Percentiles rank a stretch among this genome's conserved stretches.
Conservation (phyloP, 202 grass and related monocot species). For the Panicum hallii region DNA sequence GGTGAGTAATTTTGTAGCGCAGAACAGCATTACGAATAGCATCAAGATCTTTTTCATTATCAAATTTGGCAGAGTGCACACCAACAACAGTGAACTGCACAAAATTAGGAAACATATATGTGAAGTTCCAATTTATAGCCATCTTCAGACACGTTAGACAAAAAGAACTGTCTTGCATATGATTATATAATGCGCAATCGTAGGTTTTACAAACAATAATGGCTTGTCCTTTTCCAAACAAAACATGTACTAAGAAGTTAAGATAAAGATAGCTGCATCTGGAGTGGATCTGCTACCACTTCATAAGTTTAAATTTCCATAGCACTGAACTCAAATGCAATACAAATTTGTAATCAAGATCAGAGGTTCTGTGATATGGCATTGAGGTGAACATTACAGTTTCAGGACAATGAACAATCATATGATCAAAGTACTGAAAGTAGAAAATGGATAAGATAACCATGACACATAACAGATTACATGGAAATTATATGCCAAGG, state of each 20-base stretch:
- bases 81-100: constrained; percentile 92
- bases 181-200: constrained; percentile 17
- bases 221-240: constrained; percentile 17
- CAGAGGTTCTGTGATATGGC: constrained; percentile 15
- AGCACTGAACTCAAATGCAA: constrained; percentile 8
- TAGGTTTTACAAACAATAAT: constrained; percentile 29
- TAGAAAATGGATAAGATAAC: constrained; percentile 13
- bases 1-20: constrained; percentile 88
- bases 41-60: constrained; percentile 98
- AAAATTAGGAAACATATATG: constrained; percentile 36
- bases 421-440: constrained; percentile 26
- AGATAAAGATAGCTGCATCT: not conserved
- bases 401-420: constrained; percentile 28
- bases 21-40: constrained; percentile 92
- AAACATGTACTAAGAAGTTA: not conserved
- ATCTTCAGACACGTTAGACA: constrained; percentile 27
- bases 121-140: constrained; percentile 26
- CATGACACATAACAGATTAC: constrained; percentile 17
- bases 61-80: constrained; percentile 99
- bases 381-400: constrained; percentile 22
- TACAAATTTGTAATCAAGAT: constrained; percentile 20
- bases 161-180: constrained; percentile 31
- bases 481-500: constrained; percentile 21
- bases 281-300: not conserved
- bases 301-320: not conserved